Conservation (phyloP, 352 stramenopile genomes). For the Halophytophthora batemanensis region DNA sequence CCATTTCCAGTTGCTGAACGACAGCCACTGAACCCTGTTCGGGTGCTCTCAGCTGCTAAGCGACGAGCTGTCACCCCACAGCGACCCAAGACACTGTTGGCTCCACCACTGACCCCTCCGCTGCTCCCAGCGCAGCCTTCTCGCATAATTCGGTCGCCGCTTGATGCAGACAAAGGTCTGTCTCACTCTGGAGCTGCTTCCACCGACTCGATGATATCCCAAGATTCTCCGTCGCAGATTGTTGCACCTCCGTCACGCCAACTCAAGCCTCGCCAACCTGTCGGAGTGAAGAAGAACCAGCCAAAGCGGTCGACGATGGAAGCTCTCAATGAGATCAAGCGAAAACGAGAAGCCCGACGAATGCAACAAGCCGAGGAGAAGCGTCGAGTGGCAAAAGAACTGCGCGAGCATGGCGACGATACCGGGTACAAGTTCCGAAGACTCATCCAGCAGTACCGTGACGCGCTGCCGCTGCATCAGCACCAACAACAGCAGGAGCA, state of each 20-base stretch:
- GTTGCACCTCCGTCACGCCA: constrained; percentile 2
- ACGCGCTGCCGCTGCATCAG: constrained; percentile 38
- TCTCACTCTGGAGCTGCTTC: background rate
- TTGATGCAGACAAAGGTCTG: constrained; percentile 10
- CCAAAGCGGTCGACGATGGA: constrained; percentile 47
- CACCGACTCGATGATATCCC: background rate
- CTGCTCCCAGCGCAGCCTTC: constrained; percentile 3
- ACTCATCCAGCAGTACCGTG: constrained; percentile 55
- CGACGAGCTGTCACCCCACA: constrained; percentile 7
- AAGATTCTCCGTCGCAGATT: constrained; percentile 8
- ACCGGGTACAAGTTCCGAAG: constrained; percentile 72
- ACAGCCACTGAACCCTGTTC: constrained; percentile 18
- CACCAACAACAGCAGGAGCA: constrained; percentile 15
- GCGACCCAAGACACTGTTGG: constrained; percentile 12
- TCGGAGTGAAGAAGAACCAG: constrained; percentile 22
- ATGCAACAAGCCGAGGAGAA: constrained; percentile 62
- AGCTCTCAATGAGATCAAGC: constrained; percentile 64
- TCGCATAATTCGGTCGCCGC: constrained; percentile 6
- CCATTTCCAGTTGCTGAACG: constrained; percentile 3
- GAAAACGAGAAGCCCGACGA: constrained; percentile 62
- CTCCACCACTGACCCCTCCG: constrained; percentile 4
- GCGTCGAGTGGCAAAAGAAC: constrained; percentile 53
- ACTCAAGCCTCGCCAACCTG: constrained; percentile 7
- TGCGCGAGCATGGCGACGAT: constrained; percentile 68
- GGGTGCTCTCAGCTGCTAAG: constrained; percentile 19